Percentiles rank a stretch among this genome's conserved stretches.
phyloP scores from a whole-genome alignment of 768 basidiomycete species.

The Basidioascus undulatus region DNA sequence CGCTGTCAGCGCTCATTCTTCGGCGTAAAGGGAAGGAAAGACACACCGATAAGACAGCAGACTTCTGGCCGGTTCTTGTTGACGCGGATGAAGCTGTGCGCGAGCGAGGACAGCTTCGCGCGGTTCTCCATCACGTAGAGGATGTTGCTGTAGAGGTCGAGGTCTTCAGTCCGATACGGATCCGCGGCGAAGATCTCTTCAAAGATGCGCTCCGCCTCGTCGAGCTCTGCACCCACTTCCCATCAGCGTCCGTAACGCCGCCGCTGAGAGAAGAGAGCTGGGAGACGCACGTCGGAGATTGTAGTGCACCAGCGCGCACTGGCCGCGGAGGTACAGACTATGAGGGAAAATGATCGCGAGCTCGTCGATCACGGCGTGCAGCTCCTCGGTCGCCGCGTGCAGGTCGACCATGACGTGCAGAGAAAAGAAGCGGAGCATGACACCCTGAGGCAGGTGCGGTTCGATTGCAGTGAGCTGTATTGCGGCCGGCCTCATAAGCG shows the following conservation, averaged over 20 bases:
- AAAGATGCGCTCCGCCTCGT: slow-evolving; percentile 61
- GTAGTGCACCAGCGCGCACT: slow-evolving; percentile 66
- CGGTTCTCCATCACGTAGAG: slow-evolving; percentile 81
- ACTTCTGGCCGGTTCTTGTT: slow-evolving; percentile 90
- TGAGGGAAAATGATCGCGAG: slow-evolving; percentile 58
- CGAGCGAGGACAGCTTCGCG: slow-evolving; percentile 66
- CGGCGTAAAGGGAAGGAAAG: neutral
- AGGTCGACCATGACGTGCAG: slow-evolving; percentile 73
- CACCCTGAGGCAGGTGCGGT: slow-evolving; percentile 29
- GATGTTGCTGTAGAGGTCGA: slow-evolving; percentile 90
- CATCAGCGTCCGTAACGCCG: neutral
- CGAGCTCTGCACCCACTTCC: slow-evolving; percentile 47
- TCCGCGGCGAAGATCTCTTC: slow-evolving; percentile 55
- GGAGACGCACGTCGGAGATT: slow-evolving; percentile 53
- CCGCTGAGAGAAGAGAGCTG: neutral
- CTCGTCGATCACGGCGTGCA: slow-evolving; percentile 55
- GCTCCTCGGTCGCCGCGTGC: slow-evolving; percentile 65
- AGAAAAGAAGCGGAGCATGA: slow-evolving; percentile 48
- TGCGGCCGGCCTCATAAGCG: no score
- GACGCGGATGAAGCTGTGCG: slow-evolving; percentile 66
- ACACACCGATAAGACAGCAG: slow-evolving; percentile 77
- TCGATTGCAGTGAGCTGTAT: neutral
- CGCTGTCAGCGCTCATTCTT: neutral
- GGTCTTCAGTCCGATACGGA: slow-evolving; percentile 75
- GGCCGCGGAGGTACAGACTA: slow-evolving; percentile 64